A percentile compares a stretch with the other conserved stretches of the same genome.
These are phyloP conservation scores for Fraxinus americana DNA, from an alignment of 257 asterid genomes.

Conservation along the genomic window DNA sequence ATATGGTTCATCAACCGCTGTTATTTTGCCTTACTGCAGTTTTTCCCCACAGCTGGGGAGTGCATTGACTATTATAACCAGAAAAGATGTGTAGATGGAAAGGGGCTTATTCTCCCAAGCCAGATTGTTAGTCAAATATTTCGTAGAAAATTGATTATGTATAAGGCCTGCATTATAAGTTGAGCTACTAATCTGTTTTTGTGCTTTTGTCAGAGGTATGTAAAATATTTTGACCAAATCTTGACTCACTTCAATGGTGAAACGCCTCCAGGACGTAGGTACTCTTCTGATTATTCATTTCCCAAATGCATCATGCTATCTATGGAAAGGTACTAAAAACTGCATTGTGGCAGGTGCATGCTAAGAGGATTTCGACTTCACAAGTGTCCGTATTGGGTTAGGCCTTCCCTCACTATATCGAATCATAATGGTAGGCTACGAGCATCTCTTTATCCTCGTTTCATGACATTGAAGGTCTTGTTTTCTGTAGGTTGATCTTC, in stretches of 20 bases:
- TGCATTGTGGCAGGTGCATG: conserved; percentile 74
- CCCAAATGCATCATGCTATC: conserved; percentile 31
- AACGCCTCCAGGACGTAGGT: conserved; percentile 96
- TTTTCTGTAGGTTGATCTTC: conserved; percentile 7
- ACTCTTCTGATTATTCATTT: conserved; percentile 52
- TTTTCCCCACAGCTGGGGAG: conserved; percentile 92
- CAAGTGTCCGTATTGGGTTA: conserved; percentile 90
- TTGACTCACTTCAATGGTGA: conserved; percentile 72
- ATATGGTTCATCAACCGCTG: conserved; percentile 25
- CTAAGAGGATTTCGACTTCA: conserved; percentile 93
- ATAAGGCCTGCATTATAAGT: conserved; percentile 14
- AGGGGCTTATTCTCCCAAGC: conserved; percentile 95
- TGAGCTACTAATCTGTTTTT: conserved; percentile 28
- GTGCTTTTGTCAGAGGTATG: conserved; percentile 70
- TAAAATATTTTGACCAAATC: conserved; percentile 80
- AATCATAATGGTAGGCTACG: conserved; percentile 73
- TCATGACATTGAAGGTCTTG: conserved; percentile 18
- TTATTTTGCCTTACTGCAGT: conserved; percentile 54
- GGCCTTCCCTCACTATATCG: conserved; percentile 92
- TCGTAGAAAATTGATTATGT: conserved; percentile 22
- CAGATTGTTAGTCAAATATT: conserved; percentile 77
- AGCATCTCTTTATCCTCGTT: conserved; percentile 18
- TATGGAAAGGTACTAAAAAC: conserved; percentile 31
- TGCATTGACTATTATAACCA: conserved; percentile 87
- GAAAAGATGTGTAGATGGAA: conserved; percentile 90